Conservation (phyloP, 2,329 filamentous ascomycete species). For the Hirsutella minnesotensis region DNA sequence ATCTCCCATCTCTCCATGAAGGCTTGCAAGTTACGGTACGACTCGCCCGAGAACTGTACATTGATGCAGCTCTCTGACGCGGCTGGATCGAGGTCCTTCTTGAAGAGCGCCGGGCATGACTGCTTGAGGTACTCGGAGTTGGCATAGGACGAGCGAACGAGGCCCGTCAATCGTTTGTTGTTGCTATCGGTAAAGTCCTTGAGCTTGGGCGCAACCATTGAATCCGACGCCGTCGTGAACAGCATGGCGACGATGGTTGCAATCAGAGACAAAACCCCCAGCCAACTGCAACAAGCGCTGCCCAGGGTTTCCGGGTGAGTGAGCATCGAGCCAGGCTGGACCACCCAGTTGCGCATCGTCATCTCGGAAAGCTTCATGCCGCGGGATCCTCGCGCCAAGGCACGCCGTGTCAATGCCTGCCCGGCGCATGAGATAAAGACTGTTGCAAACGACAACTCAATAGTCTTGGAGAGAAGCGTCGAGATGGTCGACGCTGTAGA, state of each 20-base stretch:
- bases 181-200: slow-evolving; percentile 41
- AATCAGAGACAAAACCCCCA: slow-evolving; percentile 52
- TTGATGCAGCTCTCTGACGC: slow-evolving; percentile 49
- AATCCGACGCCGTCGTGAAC: slow-evolving; percentile 67
- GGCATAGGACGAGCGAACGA: slow-evolving; percentile 49
- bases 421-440: slow-evolving; percentile 65
- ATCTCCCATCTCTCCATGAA: slow-evolving; percentile 46
- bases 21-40: slow-evolving; percentile 56
- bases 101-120: slow-evolving; percentile 51
- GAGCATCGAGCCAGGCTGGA: slow-evolving; percentile 60
- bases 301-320: slow-evolving; percentile 55
- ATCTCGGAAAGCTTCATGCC: slow-evolving; percentile 68
- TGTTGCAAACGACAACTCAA: slow-evolving; percentile 68
- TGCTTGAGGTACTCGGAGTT: slow-evolving; percentile 44
- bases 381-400: slow-evolving; percentile 44
- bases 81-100: slow-evolving; percentile 23
- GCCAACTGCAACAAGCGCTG: slow-evolving; percentile 49
- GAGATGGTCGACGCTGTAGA: slow-evolving; percentile 55
- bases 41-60: slow-evolving; percentile 57
- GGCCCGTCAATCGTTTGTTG: slow-evolving; percentile 35
- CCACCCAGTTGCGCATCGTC: slow-evolving; percentile 65
- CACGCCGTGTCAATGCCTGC: slow-evolving; percentile 60
- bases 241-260: slow-evolving; percentile 56
- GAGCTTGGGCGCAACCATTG: slow-evolving; percentile 63
- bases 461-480: slow-evolving; percentile 61